Percentiles rank a stretch among this genome's conserved stretches.
These are phyloP conservation scores for Plantago coronopus DNA, from an alignment of 305 asterid species.

Conservation along the genomic window DNA sequence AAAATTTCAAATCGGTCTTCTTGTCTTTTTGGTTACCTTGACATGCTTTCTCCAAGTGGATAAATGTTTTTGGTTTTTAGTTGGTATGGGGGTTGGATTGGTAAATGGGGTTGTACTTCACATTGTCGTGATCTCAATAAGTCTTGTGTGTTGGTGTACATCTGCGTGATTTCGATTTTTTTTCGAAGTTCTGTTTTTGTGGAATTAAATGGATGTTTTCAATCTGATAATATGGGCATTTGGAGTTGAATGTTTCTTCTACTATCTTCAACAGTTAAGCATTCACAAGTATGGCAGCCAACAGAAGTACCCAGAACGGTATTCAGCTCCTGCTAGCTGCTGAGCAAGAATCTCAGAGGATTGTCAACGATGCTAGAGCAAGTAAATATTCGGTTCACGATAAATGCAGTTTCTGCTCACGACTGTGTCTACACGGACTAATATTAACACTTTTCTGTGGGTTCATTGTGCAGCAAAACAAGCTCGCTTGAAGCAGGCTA, in stretches of 20 bases:
- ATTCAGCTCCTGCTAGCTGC: slow-evolving; percentile 63
- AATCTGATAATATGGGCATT: not conserved
- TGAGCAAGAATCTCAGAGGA: slow-evolving; percentile 78
- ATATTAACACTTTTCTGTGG: slow-evolving; percentile 3
- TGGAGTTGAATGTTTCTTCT: not conserved
- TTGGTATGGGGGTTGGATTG: not conserved
- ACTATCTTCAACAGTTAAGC: not conserved
- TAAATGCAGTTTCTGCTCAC: not conserved
- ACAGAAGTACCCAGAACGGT: slow-evolving; percentile 54
- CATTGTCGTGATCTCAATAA: not conserved
- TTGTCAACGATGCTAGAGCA: slow-evolving; percentile 63
- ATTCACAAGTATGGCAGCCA: slow-evolving; percentile 46
- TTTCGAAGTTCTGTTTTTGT: not conserved
- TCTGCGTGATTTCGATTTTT: not conserved
- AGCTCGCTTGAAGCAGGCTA: slow-evolving; percentile 84
- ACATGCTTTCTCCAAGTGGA: not conserved
- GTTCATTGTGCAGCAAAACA: slow-evolving; percentile 58
- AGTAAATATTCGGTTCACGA: slow-evolving; percentile 31
- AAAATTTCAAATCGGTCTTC: too few relatives aligned
- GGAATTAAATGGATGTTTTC: not conserved
- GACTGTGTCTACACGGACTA: not conserved
- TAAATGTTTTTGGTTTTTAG: not conserved
- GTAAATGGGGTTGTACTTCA: not conserved
- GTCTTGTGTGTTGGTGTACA: not conserved
- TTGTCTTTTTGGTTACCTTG: too few relatives aligned